A percentile compares a stretch with the other conserved stretches of the same genome.
These are phyloP conservation scores for Phytopythium chamaehyphon DNA, from an alignment of 352 stramenopile genomes.

Conservation along the genomic window DNA sequence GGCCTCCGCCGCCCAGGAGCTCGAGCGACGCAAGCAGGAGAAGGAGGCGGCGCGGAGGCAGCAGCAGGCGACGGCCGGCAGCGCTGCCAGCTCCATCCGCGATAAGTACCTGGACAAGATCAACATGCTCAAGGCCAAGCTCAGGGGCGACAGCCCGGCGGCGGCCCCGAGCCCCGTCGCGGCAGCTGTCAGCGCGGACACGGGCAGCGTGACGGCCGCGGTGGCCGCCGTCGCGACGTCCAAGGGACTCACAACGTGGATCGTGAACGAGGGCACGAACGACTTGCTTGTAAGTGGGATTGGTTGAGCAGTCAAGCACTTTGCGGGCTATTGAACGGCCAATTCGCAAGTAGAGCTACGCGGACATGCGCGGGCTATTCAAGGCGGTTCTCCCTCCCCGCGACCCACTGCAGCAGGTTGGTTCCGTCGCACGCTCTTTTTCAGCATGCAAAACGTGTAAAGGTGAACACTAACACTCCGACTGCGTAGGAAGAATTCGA, in stretches of 20 bases:
- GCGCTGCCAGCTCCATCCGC: conserved; percentile 21
- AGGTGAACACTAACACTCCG: background rate
- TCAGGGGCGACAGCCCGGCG: conserved; percentile 17
- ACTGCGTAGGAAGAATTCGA: conserved; percentile 51
- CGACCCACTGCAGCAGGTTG: conserved; percentile 49
- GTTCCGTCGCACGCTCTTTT: too few species aligned
- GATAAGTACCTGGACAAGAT: conserved; percentile 79
- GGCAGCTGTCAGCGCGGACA: conserved; percentile 13
- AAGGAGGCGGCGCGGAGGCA: conserved; percentile 10
- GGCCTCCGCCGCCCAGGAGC: conserved; percentile 25
- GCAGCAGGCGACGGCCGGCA: conserved; percentile 4
- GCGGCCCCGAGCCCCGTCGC: conserved; percentile 1
- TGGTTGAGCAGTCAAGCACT: too few species aligned
- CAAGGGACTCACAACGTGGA: conserved; percentile 61
- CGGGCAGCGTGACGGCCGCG: conserved; percentile 17
- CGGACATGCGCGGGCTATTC: conserved; percentile 49
- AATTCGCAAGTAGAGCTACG: conserved; percentile 44
- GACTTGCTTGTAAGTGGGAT: conserved; percentile 71
- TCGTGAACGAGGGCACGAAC: conserved; percentile 69
- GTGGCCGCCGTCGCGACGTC: conserved; percentile 24
- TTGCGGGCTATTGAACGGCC: too few species aligned
- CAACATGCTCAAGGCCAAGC: conserved; percentile 59
- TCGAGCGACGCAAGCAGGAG: conserved; percentile 19
- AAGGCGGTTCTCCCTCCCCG: conserved; percentile 54
- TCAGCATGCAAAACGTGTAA: conserved; percentile 2